Conservation (phyloP, 768 basidiomycete species). For the Rhodotorula diobovata region DNA sequence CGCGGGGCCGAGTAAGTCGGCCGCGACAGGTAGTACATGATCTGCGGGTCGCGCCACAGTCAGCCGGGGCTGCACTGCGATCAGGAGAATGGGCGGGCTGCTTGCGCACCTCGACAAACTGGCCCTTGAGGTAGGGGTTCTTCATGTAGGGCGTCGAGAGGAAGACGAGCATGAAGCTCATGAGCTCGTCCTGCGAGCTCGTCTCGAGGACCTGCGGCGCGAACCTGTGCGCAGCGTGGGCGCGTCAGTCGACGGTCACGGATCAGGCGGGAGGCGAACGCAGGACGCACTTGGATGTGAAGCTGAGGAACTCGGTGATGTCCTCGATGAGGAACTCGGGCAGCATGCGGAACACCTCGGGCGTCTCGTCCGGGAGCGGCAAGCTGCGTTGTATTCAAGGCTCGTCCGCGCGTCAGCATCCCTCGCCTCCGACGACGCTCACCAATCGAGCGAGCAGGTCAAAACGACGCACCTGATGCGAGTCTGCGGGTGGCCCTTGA, state of each 20-base stretch:
- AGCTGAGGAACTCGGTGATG: conserved; percentile 80
- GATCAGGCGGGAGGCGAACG: too few species aligned
- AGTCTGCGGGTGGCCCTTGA: conserved; percentile 66
- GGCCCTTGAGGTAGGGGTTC: conserved; percentile 94
- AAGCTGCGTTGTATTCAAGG: conserved; percentile 54
- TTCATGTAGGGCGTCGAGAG: conserved; percentile 97
- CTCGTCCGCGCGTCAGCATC: conserved; percentile 6
- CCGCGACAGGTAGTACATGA: conserved; percentile 67
- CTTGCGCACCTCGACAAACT: conserved; percentile 87
- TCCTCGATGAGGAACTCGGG: conserved; percentile 95
- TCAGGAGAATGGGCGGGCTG: conserved; percentile 7
- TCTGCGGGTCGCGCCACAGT: conserved; percentile 50
- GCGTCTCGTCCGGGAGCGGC: conserved; percentile 78
- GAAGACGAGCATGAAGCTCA: conserved; percentile 85
- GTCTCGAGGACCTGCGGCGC: conserved; percentile 73
- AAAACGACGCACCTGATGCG: conserved; percentile 58
- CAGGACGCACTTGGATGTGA: conserved; percentile 67
- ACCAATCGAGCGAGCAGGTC: background rate
- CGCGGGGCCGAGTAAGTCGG: conserved; percentile 58
- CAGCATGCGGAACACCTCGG: conserved; percentile 74
- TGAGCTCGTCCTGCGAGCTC: conserved; percentile 75
- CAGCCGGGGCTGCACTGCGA: background rate
- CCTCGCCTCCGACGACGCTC: too few species aligned
- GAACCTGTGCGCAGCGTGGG: conserved; percentile 36
- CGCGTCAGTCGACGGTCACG: too few species aligned